A percentile compares a stretch with the other conserved stretches of the same genome.
phyloP scores from a whole-genome alignment of 139 green algal genomes.

The Dunaliella primolecta region DNA sequence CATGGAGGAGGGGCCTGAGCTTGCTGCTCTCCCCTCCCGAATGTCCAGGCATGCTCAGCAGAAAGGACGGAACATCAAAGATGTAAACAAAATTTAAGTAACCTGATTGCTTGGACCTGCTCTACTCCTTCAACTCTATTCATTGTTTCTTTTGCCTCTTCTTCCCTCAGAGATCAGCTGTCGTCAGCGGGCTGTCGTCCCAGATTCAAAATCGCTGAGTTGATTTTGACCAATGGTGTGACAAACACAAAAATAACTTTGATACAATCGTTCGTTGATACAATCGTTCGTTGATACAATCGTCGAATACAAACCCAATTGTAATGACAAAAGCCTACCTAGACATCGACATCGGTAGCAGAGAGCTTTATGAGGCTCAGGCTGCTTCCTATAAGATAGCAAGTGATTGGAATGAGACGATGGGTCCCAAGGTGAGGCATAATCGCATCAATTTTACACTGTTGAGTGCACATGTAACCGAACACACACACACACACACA shows the following conservation, averaged over 20 bases:
- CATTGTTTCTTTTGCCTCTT: background rate
- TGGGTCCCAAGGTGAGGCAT: conserved; percentile 30
- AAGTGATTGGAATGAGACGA: conserved; percentile 23
- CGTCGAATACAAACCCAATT: background rate
- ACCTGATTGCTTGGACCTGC: background rate
- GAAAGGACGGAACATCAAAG: no score
- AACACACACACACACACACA: background rate
- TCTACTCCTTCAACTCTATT: background rate
- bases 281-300: background rate
- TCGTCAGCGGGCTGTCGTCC: no score
- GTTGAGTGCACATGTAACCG: background rate
- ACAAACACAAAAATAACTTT: background rate
- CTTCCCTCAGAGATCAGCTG: no score
- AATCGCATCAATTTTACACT: background rate
- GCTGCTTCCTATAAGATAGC: conserved; percentile 33
- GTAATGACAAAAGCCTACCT: conserved; percentile 40
- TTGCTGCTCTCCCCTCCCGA: background rate
- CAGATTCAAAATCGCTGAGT: no score
- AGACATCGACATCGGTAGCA: conserved; percentile 64
- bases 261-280: background rate
- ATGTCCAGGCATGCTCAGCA: background rate
- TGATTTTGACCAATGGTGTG: background rate
- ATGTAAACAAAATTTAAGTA: no score
- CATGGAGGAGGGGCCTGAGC: conserved; percentile 50
- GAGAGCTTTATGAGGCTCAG: conserved; percentile 18